Base-by-base conservation (phyloP, 2,329 filamentous ascomycete genomes). In the Akanthomyces uredinophilus region DNA sequence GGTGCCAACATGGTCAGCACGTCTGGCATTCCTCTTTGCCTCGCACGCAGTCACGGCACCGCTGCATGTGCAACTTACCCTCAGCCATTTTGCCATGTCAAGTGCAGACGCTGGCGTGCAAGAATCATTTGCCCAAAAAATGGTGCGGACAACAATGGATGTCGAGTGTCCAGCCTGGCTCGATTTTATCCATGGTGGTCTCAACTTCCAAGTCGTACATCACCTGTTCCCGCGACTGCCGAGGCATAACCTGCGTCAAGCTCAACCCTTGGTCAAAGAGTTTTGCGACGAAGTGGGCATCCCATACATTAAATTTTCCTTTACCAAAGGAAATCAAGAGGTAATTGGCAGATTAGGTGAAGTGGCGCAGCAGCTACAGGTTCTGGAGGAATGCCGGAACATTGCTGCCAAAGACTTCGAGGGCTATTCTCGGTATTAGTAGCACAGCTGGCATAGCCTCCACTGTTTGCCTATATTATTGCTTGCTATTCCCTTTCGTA, bases 71-170 rank as follows among this genome's bases (percentile, higher is more conserved):
- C 92, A 96, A 73, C 96, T 96, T 72, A 95, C 92, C 0, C 83
- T 96, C 22, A 95, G 90, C 2, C 92, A 96, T 74, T 96, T 96
- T 75, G 91, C 90, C 67, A 96, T 96, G 92, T 93, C 90, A 68
- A 96, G 92, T 0, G 84, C 90, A 11, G 91, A 96, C 69, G 81
- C 96, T 16, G 92, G 92, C 0, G 86, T 89, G 1, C 81, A 87
- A 57, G 92, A 96, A 72, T 95, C 90, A 0, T 96, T 96, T 73
- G 86, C 92, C 1, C 92, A 96, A 75, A 90, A 88, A 74, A 95
- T 96, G 88, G 81, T 96, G 52, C 87, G 92, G 67, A 96, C 92
- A 1, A 96, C 92, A 16, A 96, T 96, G 92, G 92, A 96, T 66
- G 87, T 96, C 27, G 91, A 95, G 71, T 96, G 92, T 70, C 90